A percentile compares a stretch with the other conserved stretches of the same genome.
These are phyloP conservation scores for Corylus avellana DNA, from an alignment of 306 rosid species.

Conservation along the genomic window DNA sequence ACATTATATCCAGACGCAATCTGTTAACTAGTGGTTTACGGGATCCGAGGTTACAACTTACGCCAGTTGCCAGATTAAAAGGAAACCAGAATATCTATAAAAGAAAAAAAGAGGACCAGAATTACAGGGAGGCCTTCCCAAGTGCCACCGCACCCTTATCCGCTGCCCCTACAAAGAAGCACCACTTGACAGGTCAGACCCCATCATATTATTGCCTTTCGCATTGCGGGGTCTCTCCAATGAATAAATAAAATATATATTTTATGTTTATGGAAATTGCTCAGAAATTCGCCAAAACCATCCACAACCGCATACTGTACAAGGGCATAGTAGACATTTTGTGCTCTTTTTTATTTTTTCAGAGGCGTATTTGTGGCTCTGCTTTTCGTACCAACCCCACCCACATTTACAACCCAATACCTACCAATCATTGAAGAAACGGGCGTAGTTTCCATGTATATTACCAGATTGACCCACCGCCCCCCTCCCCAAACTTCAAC, in stretches of 20 bases:
- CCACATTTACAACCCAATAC: slow-evolving; percentile 25
- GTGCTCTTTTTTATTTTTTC: no score
- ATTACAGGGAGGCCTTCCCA: background rate
- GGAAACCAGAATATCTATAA: background rate
- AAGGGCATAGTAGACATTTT: background rate
- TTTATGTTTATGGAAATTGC: no score
- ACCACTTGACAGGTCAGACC: no score
- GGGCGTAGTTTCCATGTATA: background rate
- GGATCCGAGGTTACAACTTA: background rate
- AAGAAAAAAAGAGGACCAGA: no score
- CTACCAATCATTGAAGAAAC: slow-evolving; percentile 50
- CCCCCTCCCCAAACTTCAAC: background rate
- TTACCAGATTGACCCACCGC: slow-evolving; percentile 13
- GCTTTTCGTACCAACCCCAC: slow-evolving; percentile 38
- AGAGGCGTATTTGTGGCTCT: background rate
- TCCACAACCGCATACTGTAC: no score
- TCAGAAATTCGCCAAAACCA: no score
- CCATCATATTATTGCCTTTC: no score
- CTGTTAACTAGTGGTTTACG: background rate
- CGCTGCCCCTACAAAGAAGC: no score
- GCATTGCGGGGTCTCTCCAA: no score
- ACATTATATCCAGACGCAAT: background rate
- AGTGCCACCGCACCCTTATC: background rate
- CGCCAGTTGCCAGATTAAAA: background rate
- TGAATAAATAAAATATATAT: no score